Conservation (phyloP, 768 basidiomycete genomes). For the Cubamyces sp. region DNA sequence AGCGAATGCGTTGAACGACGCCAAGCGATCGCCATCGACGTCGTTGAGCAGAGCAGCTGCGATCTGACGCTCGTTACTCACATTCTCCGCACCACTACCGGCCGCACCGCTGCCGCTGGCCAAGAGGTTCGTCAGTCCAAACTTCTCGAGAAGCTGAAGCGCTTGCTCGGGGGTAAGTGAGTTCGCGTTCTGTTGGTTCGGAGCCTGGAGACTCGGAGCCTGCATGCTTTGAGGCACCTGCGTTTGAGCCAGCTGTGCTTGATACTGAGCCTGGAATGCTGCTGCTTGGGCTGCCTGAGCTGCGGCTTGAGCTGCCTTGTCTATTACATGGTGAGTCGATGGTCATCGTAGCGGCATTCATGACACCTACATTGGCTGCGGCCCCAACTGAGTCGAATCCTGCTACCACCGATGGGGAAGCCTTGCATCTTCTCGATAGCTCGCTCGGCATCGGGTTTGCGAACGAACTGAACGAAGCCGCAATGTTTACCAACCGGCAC, state of each 20-base stretch:
- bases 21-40: slow-evolving; percentile 26
- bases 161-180: slow-evolving; percentile 38
- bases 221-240: background rate
- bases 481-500: slow-evolving; percentile 97
- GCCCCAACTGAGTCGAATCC: slow-evolving; percentile 92
- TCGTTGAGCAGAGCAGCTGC: slow-evolving; percentile 28
- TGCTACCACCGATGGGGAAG: slow-evolving; percentile 90
- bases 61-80: slow-evolving; percentile 27
- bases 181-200: slow-evolving; percentile 15
- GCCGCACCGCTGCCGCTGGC: slow-evolving; percentile 23
- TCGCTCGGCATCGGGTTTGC: slow-evolving; percentile 87
- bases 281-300: slow-evolving; percentile 79
- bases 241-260: slow-evolving; percentile 25
- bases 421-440: slow-evolving; percentile 98
- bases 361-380: slow-evolving; percentile 79
- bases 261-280: slow-evolving; percentile 53
- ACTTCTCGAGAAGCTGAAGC: slow-evolving; percentile 38
- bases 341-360: background rate
- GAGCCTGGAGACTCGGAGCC: slow-evolving; percentile 5
- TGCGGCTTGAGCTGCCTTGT: slow-evolving; percentile 90
- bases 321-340: slow-evolving; percentile 42
- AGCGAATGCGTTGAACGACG: slow-evolving; percentile 25
- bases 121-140: slow-evolving; percentile 34
- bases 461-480: slow-evolving; percentile 94
- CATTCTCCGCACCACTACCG: slow-evolving; percentile 19